phyloP scores from a whole-genome alignment of 352 stramenopile genomes.

The Pythium volutum region DNA sequence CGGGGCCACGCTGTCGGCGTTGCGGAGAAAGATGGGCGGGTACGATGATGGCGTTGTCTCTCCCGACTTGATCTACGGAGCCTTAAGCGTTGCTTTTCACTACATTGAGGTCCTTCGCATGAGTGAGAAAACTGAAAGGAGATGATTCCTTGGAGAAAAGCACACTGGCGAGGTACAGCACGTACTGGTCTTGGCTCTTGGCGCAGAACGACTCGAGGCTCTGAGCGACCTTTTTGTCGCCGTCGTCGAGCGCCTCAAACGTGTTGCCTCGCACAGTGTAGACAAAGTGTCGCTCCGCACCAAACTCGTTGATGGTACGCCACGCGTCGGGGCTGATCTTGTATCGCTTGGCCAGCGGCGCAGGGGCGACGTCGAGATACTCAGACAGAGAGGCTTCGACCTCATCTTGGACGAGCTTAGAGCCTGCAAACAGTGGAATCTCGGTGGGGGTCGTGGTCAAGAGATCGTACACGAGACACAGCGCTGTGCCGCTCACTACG shows the following conservation, averaged over 20 bases:
- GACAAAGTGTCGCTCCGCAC: background rate
- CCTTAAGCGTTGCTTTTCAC: background rate
- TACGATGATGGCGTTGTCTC: background rate
- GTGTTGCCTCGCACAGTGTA: background rate
- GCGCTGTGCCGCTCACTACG: background rate
- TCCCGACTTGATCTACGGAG: background rate
- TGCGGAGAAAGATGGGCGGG: background rate
- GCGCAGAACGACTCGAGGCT: background rate
- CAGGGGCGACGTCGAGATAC: background rate
- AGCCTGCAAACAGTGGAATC: background rate
- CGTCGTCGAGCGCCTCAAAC: background rate
- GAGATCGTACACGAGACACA: conserved; percentile 12
- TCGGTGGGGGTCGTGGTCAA: background rate
- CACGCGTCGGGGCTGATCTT: background rate
- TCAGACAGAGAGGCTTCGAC: background rate
- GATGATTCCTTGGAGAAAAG: background rate
- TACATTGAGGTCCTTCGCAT: background rate
- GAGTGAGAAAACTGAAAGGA: background rate
- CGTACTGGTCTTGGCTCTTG: background rate
- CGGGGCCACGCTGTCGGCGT: background rate
- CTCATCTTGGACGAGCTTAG: background rate
- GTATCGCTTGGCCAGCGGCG: background rate
- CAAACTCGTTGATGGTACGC: conserved; percentile 6
- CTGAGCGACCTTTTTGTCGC: background rate
- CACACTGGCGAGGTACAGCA: background rate